phyloP scores from a whole-genome alignment of 352 stramenopile species.

The Phytophthora ramorum region DNA sequence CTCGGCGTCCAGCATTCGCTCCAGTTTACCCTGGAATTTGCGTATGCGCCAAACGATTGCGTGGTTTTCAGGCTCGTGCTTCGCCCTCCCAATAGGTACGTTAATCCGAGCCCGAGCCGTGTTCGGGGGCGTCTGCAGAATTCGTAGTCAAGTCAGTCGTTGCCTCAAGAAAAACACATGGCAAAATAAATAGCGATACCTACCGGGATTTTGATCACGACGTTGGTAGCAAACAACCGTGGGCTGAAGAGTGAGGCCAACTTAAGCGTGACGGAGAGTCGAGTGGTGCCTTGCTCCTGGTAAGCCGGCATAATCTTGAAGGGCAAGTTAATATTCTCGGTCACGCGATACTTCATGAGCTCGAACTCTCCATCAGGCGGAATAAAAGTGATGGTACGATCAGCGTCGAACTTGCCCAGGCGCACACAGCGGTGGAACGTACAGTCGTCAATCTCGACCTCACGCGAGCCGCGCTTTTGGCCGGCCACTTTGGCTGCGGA shows the following conservation, averaged over 20 bases:
- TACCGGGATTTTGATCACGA: slow-evolving; percentile 96
- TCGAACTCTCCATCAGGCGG: slow-evolving; percentile 99
- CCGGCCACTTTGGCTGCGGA: slow-evolving; percentile 60
- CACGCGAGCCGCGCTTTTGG: slow-evolving; percentile 76
- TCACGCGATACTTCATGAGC: slow-evolving; percentile 98
- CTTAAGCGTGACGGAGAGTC: slow-evolving; percentile 84
- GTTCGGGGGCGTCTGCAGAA: slow-evolving; percentile 90
- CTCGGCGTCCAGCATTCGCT: slow-evolving; percentile 95
- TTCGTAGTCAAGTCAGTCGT: neutral
- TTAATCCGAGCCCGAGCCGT: slow-evolving; percentile 97
- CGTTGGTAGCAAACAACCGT: slow-evolving; percentile 96
- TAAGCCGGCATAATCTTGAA: slow-evolving; percentile 98
- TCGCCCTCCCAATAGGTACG: slow-evolving; percentile 94
- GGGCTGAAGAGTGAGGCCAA: slow-evolving; percentile 95
- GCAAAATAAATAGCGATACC: slow-evolving; percentile 5
- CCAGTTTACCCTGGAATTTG: slow-evolving; percentile 96
- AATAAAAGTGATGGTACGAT: slow-evolving; percentile 98
- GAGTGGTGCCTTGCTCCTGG: slow-evolving; percentile 92
- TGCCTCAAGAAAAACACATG: neutral
- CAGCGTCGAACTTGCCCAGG: slow-evolving; percentile 98
- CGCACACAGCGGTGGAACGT: slow-evolving; percentile 98
- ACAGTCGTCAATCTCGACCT: slow-evolving; percentile 97
- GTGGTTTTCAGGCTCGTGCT: slow-evolving; percentile 98
- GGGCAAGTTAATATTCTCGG: slow-evolving; percentile 98
- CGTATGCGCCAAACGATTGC: slow-evolving; percentile 98